These are phyloP conservation scores for Pseudocercospora fuligena DNA, from an alignment of 2,329 filamentous ascomycete species.

Conservation along the genomic window DNA sequence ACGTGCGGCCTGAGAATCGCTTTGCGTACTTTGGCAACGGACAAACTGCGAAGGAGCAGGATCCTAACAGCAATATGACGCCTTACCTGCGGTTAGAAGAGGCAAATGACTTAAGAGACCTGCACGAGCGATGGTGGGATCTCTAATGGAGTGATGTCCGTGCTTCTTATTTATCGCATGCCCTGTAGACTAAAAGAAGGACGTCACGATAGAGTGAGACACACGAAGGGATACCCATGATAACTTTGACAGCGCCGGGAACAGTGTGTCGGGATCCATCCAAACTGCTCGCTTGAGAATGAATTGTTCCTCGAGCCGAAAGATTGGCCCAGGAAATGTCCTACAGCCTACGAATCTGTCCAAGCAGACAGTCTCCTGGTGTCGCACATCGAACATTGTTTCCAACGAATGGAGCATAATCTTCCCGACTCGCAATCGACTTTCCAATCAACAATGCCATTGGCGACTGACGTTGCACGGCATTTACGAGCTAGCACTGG, in stretches of 20 bases:
- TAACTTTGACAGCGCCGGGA: slow-evolving; percentile 11
- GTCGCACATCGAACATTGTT: background rate
- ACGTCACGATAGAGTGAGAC: slow-evolving; percentile 24
- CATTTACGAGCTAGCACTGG: background rate
- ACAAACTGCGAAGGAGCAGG: slow-evolving; percentile 64
- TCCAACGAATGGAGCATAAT: background rate
- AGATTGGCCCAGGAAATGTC: background rate
- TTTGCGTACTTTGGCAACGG: slow-evolving; percentile 72
- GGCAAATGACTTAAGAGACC: slow-evolving; percentile 62
- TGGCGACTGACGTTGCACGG: slow-evolving; percentile 5
- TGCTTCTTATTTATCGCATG: slow-evolving; percentile 1
- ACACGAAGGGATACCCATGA: slow-evolving; percentile 8
- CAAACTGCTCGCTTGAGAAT: background rate
- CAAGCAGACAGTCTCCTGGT: background rate
- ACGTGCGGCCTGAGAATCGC: slow-evolving; percentile 52
- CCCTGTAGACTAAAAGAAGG: background rate
- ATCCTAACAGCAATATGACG: slow-evolving; percentile 63
- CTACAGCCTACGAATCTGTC: background rate
- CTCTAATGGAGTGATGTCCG: slow-evolving; percentile 16
- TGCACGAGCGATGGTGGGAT: slow-evolving; percentile 70
- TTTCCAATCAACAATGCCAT: background rate
- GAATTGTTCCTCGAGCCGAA: background rate
- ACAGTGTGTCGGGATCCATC: slow-evolving; percentile 6
- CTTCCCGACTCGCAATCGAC: background rate
- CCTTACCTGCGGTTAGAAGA: slow-evolving; percentile 64